Conservation (phyloP, 2,329 filamentous ascomycete genomes). For the Allantophomopsis lycopodina region DNA sequence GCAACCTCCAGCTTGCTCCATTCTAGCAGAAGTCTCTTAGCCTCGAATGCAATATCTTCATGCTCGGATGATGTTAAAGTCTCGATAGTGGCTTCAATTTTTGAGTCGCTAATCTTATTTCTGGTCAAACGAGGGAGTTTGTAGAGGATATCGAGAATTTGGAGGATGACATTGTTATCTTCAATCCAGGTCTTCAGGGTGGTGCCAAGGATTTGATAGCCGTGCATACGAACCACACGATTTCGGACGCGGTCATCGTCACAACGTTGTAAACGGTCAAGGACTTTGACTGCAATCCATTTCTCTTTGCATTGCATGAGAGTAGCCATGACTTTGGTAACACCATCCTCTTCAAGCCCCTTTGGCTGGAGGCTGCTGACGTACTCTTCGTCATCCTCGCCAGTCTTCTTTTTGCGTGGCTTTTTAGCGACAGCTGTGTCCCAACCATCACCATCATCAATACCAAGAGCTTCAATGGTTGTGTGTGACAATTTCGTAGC, state of each 20-base stretch:
- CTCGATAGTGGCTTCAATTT: constrained; percentile 75
- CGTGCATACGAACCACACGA: constrained; percentile 89
- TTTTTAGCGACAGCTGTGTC: constrained; percentile 82
- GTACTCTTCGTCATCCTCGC: constrained; percentile 90
- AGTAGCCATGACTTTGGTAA: constrained; percentile 90
- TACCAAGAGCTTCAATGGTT: constrained; percentile 88
- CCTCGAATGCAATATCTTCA: constrained; percentile 59
- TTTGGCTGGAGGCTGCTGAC: constrained; percentile 77
- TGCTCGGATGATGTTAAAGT: constrained; percentile 55
- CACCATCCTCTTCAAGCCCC: constrained; percentile 66
- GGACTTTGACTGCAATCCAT: constrained; percentile 94
- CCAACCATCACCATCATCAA: constrained; percentile 87
- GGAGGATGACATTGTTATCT: constrained; percentile 78
- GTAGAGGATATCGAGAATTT: constrained; percentile 81
- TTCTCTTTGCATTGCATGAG: constrained; percentile 98
- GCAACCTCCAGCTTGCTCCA: constrained; percentile 86
- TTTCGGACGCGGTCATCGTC: constrained; percentile 79
- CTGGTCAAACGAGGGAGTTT: constrained; percentile 80
- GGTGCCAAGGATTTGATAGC: constrained; percentile 87
- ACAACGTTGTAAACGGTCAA: constrained; percentile 76
- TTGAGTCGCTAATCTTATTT: constrained; percentile 95
- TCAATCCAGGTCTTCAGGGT: constrained; percentile 77
- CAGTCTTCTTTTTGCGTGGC: constrained; percentile 80
- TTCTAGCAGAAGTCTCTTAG: constrained; percentile 58
- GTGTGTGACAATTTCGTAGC: constrained; percentile 82